These are phyloP conservation scores for Psilocybe subaeruginosa DNA, from an alignment of 768 basidiomycete genomes.

Conservation along the genomic window DNA sequence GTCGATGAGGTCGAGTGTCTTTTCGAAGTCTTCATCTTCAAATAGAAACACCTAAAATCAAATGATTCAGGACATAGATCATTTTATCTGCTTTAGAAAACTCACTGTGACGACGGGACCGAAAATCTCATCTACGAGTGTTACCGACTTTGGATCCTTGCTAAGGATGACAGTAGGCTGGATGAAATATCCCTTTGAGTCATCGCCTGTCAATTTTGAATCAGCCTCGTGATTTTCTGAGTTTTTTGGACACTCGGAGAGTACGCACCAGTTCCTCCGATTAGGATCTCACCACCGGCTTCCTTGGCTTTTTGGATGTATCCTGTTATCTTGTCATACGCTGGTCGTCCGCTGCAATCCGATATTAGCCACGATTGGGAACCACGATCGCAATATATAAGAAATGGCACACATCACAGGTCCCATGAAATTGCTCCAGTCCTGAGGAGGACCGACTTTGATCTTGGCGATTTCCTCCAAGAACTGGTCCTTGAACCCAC, in stretches of 20 bases:
- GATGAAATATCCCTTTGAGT: slow-evolving; percentile 91
- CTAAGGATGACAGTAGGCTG: slow-evolving; percentile 94
- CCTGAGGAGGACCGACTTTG: slow-evolving; percentile 75
- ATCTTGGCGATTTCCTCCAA: slow-evolving; percentile 80
- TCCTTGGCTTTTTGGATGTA: slow-evolving; percentile 89
- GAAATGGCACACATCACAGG: slow-evolving; percentile 79
- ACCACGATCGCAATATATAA: neutral
- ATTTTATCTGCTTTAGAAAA: slow-evolving; percentile 1
- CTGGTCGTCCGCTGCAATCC: slow-evolving; percentile 67
- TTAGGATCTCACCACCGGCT: slow-evolving; percentile 86
- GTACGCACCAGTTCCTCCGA: slow-evolving; percentile 77
- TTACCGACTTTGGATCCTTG: slow-evolving; percentile 85
- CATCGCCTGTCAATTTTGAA: slow-evolving; percentile 57
- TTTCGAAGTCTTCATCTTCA: slow-evolving; percentile 84
- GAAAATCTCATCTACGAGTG: slow-evolving; percentile 95
- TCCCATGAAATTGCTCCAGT: slow-evolving; percentile 89
- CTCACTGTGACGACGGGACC: slow-evolving; percentile 91
- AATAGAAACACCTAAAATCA: slow-evolving; percentile 80
- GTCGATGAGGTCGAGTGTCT: slow-evolving; percentile 88
- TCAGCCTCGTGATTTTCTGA: neutral
- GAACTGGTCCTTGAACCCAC: slow-evolving; percentile 82
- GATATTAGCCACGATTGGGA: neutral
- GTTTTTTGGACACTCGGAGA: neutral
- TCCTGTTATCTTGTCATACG: slow-evolving; percentile 83
- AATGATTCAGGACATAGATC: slow-evolving; percentile 4